These are phyloP conservation scores for Starmerella potacharoeniae DNA, from an alignment of 805 yeast genomes.

Conservation along the genomic window DNA sequence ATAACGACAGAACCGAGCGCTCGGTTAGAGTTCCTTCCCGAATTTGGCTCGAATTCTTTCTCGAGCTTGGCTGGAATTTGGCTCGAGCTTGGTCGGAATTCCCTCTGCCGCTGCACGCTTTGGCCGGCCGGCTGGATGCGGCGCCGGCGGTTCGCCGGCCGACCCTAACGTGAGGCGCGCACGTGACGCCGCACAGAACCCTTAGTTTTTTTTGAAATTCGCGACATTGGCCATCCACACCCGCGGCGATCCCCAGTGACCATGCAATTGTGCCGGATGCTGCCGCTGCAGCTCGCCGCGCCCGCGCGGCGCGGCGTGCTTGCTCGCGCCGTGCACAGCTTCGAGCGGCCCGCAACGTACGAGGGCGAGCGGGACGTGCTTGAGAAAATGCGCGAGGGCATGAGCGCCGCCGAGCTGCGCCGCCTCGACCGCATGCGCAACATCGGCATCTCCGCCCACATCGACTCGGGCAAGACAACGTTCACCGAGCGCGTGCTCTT, in stretches of 20 bases:
- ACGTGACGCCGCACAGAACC: not conserved
- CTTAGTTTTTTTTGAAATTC: slow-evolving; percentile 4
- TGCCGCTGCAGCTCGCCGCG: not conserved
- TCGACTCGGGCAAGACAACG: slow-evolving; percentile 96
- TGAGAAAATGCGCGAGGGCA: slow-evolving; percentile 23
- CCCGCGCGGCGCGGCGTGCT: not conserved
- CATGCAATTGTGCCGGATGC: not conserved
- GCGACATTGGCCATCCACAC: not conserved
- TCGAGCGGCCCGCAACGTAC: slow-evolving; percentile 19
- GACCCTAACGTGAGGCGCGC: not conserved
- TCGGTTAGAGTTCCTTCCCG: too few relatives aligned
- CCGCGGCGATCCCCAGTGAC: not conserved
- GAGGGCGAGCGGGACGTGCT: slow-evolving; percentile 26
- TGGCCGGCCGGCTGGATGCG: too few relatives aligned
- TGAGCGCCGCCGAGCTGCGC: slow-evolving; percentile 28
- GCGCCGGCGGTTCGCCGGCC: too few relatives aligned
- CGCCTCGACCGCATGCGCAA: slow-evolving; percentile 62
- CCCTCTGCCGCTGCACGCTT: too few relatives aligned
- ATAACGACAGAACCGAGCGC: too few relatives aligned
- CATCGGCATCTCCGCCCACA: slow-evolving; percentile 96
- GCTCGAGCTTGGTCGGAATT: too few relatives aligned
- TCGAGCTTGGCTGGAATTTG: too few relatives aligned
- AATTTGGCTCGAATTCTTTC: too few relatives aligned
- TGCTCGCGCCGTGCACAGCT: slow-evolving; percentile 13
- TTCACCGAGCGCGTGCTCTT: slow-evolving; percentile 93